Evolutionary conservation across 495 filamentous ascomycete species (phyloP), one percentile per base, ranked within the genome.

Genomic region (Penicillium psychrofluorescens): DNA sequence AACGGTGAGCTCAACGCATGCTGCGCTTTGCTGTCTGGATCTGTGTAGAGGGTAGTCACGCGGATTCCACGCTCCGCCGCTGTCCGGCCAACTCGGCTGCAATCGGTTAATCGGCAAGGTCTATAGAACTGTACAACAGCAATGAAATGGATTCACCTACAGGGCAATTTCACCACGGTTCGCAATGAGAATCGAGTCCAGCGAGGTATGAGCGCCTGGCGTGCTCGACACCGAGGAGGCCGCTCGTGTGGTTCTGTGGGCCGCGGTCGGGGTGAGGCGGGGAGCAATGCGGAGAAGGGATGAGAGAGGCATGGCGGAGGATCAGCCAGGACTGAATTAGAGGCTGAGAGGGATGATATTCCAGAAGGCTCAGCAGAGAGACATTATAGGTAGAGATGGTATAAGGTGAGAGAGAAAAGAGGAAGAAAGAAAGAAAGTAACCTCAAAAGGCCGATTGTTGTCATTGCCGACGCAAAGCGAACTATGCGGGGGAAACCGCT

Each of bases 131-230:
- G 22, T 6, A 33, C 34, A n/a, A 11, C 14, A 35, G 13, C 7
- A 39, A n/a, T 43, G 41, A 35, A 16, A 16, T 16, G 39, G 29
- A 11, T 11, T 34, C 29, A 63, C 75, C 40, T 60, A 85, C 74
- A 97, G 71, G 41, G 92, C 94, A 56, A 99, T 99, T 61, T 99
- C 92, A 48, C 92, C 92, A 51, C 92, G 81, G 59, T 99, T 99
- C 11, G 92, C 92, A 57, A 99, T 97, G 1, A 97, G 72, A 38
- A 97, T 84, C 11, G 89, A 95, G 37, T 83, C 83, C 43, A 97
- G 73, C 9, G 88, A 78, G 4, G 55, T 60, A 30, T 36, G 49
- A 15, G 46, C 35, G 16, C 44, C 52, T 28, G 61, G 13, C 8
- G 47, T 40, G 34, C 39, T 53, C 2, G 66, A 49, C 15, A 60